Conservation (phyloP, 1,284 basidiomycete species). For the Fistulina hepatica region DNA sequence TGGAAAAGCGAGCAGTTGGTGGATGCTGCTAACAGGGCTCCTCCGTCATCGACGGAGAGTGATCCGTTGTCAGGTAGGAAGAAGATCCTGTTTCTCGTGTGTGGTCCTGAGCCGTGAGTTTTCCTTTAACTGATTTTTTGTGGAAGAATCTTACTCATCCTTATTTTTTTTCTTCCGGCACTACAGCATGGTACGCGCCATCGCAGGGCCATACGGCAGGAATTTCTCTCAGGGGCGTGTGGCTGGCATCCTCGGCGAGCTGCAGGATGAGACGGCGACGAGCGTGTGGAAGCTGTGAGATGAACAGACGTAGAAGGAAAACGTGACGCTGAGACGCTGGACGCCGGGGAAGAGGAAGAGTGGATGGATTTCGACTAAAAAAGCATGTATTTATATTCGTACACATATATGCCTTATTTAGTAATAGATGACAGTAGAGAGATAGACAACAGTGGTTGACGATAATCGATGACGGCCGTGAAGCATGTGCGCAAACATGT, state of each 20-base stretch:
- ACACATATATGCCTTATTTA: too few relatives aligned
- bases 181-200: conserved; percentile 57
- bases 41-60: conserved; percentile 8
- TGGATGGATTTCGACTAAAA: too few relatives aligned
- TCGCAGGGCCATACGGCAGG: conserved; percentile 67
- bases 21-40: conserved; percentile 9
- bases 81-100: conserved; percentile 52
- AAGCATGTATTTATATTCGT: too few relatives aligned
- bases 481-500: too few relatives aligned
- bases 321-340: too few relatives aligned
- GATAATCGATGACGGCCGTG: too few relatives aligned
- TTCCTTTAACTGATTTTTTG: conserved; percentile 1
- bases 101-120: conserved; percentile 71
- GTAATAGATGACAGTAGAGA: too few relatives aligned
- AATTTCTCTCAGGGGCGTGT: conserved; percentile 66
- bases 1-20: conserved; percentile 8
- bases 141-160: conserved; percentile 5
- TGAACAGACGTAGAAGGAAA: background rate
- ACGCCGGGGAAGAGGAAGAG: too few relatives aligned
- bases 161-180: background rate
- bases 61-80: conserved; percentile 19
- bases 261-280: conserved; percentile 49
- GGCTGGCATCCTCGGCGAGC: conserved; percentile 52
- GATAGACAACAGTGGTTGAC: too few relatives aligned
- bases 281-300: conserved; percentile 63